phyloP scores from a whole-genome alignment of 1,284 basidiomycete species.

The Mrakiaceae sp. region DNA sequence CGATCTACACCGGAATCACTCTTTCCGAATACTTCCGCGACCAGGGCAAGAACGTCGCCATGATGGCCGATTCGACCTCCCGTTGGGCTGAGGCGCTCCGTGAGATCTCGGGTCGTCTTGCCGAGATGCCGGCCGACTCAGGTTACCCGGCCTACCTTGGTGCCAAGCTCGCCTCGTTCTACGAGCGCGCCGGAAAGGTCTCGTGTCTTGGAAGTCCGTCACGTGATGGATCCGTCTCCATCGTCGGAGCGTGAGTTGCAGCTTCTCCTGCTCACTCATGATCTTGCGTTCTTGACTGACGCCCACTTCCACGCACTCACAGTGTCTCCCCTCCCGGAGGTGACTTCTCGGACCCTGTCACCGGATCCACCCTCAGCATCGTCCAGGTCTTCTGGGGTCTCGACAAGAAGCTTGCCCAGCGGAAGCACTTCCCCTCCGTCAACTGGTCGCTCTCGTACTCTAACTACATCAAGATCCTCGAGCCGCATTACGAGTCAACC shows the following conservation, averaged over 20 bases:
- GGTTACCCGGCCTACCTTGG: constrained; percentile 96
- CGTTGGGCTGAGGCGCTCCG: constrained; percentile 99
- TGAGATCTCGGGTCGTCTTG: constrained; percentile 97
- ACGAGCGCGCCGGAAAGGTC: constrained; percentile 98
- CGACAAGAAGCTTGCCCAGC: constrained; percentile 71
- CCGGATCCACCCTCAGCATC: constrained; percentile 91
- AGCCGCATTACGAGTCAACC: constrained; percentile 81
- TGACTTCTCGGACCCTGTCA: constrained; percentile 99
- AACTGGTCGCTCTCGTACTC: constrained; percentile 99
- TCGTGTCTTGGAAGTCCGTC: constrained; percentile 81
- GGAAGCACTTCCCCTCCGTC: constrained; percentile 97
- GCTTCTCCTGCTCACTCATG: not conserved
- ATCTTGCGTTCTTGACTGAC: not conserved
- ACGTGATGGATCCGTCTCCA: constrained; percentile 86
- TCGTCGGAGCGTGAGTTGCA: constrained; percentile 84
- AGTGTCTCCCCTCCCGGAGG: constrained; percentile 97
- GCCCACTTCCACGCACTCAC: constrained; percentile 2
- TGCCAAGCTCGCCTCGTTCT: constrained; percentile 94
- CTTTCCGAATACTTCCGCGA: constrained; percentile 99
- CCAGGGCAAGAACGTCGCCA: constrained; percentile 92
- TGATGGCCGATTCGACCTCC: constrained; percentile 99
- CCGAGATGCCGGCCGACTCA: constrained; percentile 99
- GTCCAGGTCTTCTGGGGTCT: constrained; percentile 92
- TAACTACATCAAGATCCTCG: constrained; percentile 92
- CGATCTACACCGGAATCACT: constrained; percentile 99